Conservation (phyloP, 306 rosid species). For the Gillenia trifoliata region DNA sequence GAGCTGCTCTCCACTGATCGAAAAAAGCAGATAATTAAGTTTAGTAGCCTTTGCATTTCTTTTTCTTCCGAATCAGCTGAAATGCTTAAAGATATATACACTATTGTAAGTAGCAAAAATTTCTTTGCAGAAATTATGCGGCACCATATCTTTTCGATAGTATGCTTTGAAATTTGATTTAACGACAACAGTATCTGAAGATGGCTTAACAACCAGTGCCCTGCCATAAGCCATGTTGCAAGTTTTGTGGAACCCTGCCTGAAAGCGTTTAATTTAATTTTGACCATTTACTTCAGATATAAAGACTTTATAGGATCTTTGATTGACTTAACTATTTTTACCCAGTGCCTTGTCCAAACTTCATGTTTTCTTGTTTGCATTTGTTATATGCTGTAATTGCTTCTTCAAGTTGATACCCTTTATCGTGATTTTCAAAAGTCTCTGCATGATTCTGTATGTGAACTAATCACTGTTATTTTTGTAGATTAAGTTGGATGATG, state of each 20-base stretch:
- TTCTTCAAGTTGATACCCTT: neutral
- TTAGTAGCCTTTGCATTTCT: neutral
- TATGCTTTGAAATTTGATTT: neutral
- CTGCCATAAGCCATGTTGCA: neutral
- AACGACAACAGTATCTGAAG: neutral
- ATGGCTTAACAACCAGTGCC: neutral
- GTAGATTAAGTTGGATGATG: constrained; percentile 76
- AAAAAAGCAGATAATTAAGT: neutral
- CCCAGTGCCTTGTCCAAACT: neutral
- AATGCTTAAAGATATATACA: neutral
- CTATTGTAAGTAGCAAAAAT: neutral
- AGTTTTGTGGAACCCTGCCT: neutral
- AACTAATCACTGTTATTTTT: constrained; percentile 28
- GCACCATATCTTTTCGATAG: neutral
- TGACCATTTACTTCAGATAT: neutral
- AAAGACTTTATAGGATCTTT: neutral
- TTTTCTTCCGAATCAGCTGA: neutral
- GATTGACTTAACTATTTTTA: neutral
- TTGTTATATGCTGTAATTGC: constrained; percentile 4
- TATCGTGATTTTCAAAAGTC: constrained; percentile 12
- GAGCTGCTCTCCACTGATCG: neutral
- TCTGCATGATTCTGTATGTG: constrained; percentile 17
- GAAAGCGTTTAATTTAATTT: neutral
- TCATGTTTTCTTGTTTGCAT: constrained; percentile 9
- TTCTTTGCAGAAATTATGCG: neutral